Base-by-base conservation (phyloP, 805 yeast species). In the Lipomyces sp. region DNA sequence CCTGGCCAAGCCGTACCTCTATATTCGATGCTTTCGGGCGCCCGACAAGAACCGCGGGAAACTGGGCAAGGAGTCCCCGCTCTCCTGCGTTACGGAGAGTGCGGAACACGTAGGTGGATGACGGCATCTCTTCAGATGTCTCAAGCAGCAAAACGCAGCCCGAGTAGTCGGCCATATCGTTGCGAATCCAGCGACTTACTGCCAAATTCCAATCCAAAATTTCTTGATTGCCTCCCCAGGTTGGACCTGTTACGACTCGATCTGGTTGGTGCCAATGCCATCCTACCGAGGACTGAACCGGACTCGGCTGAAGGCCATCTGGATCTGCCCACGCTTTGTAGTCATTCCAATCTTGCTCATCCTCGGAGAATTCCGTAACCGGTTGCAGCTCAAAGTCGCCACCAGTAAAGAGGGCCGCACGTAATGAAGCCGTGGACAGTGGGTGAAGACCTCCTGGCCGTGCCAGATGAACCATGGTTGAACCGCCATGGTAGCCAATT, bases 341-440 rank as follows among this genome's bases (percentile, higher is more conserved):
- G 24, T 51, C 54, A 24, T 18, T 51, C 54, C 54, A 51, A 6
- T 29, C 18, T n/a, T 11, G 54, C 18, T 51, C 54, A 51, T 51
- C 54, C 33, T 51, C 54, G 54, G 13, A 24, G 18, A 51, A 51
- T 34, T 15, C 34, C 13, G 4, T 30, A 42, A 30, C 63, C 48
- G 35, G 63, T n/a, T 35, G 39, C 57, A 48, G 54, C 33, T 34
- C 57, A 45, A 35, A 53, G 45, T 30, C 51, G 53, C 57, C 39
- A 45, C 42, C 54, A 30, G 10, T 11, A 42, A 50, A 59, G 57
- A 59, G 54, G 10, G 54, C 54, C 7, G 54, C 54, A n/a, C 54
- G 29, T 33, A 51, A 29, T 15, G 54, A 51, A 5, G 15, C 7
- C 5, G 54, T 51, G 30, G 54, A 51, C 33, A 29, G 33, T 13